Conservation (phyloP, 2,329 filamentous ascomycete genomes). For the Penicillium polonicum region DNA sequence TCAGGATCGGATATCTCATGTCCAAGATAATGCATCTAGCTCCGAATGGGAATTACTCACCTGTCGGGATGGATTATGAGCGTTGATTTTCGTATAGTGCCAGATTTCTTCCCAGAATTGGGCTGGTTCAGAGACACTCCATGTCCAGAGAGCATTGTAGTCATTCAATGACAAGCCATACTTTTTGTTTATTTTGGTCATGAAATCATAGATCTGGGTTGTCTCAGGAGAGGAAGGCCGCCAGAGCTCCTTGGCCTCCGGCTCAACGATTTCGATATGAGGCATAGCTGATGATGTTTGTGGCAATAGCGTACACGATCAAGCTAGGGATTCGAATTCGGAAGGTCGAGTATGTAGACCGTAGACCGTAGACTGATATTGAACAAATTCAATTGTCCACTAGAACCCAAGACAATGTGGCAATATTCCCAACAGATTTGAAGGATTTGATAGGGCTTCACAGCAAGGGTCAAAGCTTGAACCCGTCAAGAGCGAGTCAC, state of each 20-base stretch:
- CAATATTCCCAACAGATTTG: not conserved
- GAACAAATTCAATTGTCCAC: not conserved
- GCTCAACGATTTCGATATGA: constrained; percentile 15
- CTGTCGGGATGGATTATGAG: constrained; percentile 57
- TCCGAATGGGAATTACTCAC: constrained; percentile 27
- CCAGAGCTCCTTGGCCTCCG: constrained; percentile 60
- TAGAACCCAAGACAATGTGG: not conserved
- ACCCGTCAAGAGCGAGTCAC: constrained; percentile 7
- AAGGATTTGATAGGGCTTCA: constrained; percentile 3
- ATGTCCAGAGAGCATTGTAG: constrained; percentile 76
- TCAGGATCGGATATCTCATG: not conserved
- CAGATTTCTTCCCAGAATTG: constrained; percentile 84
- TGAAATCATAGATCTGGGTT: constrained; percentile 71
- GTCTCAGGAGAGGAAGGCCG: constrained; percentile 63
- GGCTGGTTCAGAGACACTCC: constrained; percentile 75
- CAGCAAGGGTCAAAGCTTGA: constrained; percentile 8
- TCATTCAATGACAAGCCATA: constrained; percentile 61
- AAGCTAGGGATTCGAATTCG: not conserved
- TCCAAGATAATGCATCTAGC: not conserved
- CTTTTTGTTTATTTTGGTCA: constrained; percentile 66
- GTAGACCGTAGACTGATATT: not conserved
- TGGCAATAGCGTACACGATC: not conserved
- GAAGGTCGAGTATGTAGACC: not conserved
- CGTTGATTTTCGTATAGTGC: constrained; percentile 74
- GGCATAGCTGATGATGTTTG: constrained; percentile 15